Conservation (phyloP, 352 stramenopile genomes). For the Globisporangium okanoganense region DNA sequence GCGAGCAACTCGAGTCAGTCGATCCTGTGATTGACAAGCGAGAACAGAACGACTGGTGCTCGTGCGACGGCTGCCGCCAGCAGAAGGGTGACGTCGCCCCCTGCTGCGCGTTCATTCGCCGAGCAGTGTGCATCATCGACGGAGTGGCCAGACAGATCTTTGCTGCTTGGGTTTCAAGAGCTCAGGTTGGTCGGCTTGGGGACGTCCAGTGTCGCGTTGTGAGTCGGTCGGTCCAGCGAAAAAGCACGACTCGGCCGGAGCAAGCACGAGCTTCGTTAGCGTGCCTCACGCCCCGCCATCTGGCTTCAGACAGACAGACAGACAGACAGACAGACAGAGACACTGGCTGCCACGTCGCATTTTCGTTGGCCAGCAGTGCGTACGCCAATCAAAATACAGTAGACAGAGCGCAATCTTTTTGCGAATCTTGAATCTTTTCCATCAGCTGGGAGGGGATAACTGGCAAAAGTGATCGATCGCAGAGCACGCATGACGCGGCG, state of each 20-base stretch:
- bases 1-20: not conserved
- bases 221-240: too few species aligned
- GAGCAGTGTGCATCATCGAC: not conserved
- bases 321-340: too few species aligned
- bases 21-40: not conserved
- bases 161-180: constrained; percentile 1
- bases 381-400: not conserved
- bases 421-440: not conserved
- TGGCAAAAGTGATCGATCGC: not conserved
- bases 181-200: too few species aligned
- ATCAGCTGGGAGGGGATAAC: not conserved
- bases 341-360: not conserved
- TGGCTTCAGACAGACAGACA: not conserved
- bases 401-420: not conserved
- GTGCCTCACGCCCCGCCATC: not conserved
- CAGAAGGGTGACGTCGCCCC: not conserved
- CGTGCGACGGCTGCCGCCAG: not conserved
- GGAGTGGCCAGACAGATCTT: not conserved
- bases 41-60: not conserved
- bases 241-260: not conserved
- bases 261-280: not conserved
- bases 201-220: too few species aligned
- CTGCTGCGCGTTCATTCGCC: constrained; percentile 1
- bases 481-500: not conserved
- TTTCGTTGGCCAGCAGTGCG: not conserved